A percentile compares a stretch with the other conserved stretches of the same genome.
These are phyloP conservation scores for Cutaneotrichosporon dermatis DNA, from an alignment of 1,284 basidiomycete genomes.

Conservation along the genomic window DNA sequence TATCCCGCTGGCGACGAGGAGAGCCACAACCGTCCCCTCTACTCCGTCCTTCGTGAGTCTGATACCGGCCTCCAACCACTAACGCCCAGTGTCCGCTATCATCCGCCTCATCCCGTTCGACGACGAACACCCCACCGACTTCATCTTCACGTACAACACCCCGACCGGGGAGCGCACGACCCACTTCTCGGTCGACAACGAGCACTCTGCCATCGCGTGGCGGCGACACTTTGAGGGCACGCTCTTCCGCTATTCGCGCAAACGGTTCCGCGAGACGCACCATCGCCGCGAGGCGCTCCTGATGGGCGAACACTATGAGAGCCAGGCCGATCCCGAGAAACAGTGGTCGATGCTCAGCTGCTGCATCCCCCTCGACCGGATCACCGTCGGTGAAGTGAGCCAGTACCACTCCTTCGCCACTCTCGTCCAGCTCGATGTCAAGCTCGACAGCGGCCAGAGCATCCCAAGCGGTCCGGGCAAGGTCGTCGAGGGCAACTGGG, in stretches of 20 bases:
- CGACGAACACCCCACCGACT: conserved; percentile 50
- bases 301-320: too few species aligned
- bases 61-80: not conserved
- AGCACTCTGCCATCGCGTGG: conserved; percentile 59
- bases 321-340: not conserved
- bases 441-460: conserved; percentile 13
- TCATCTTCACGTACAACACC: conserved; percentile 50
- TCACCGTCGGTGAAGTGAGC: conserved; percentile 41
- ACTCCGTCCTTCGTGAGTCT: conserved; percentile 56
- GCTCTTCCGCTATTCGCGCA: conserved; percentile 40
- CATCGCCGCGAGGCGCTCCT: not conserved
- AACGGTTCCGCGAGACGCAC: conserved; percentile 21
- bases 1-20: conserved; percentile 58
- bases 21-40: conserved; percentile 56
- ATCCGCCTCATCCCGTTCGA: conserved; percentile 54
- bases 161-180: conserved; percentile 37
- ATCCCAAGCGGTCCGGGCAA: conserved; percentile 18
- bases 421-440: conserved; percentile 37
- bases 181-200: conserved; percentile 57
- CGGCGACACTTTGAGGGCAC: conserved; percentile 55
- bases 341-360: conserved; percentile 54
- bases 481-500: conserved; percentile 17
- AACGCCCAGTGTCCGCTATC: conserved; percentile 20
- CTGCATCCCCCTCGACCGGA: conserved; percentile 57
- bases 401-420: conserved; percentile 48